A percentile compares a stretch with the other conserved stretches of the same genome.
phyloP scores from a whole-genome alignment of 306 rosid genomes.

The Prunus campanulata region DNA sequence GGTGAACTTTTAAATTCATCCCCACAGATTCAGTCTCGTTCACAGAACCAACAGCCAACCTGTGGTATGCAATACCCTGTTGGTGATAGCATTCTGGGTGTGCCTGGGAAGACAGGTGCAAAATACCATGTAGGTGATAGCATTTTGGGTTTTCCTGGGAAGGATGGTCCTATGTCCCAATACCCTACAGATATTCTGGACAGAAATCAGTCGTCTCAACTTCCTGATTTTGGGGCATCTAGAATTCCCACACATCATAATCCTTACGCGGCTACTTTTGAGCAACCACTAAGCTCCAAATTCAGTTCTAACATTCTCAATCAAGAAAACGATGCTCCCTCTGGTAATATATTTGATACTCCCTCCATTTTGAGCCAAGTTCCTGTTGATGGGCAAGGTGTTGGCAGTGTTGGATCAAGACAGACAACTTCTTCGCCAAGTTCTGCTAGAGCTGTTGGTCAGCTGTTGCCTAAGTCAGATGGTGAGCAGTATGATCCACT shows the following conservation, averaged over 20 bases:
- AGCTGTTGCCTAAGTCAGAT: conserved; percentile 46
- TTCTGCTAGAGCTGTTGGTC: conserved; percentile 50
- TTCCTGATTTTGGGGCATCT: conserved; percentile 56
- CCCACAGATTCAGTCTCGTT: conserved; percentile 41
- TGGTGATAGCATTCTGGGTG: conserved; percentile 41
- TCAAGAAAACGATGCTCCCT: conserved; percentile 47
- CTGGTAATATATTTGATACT: conserved; percentile 39
- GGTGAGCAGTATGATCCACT: conserved; percentile 89
- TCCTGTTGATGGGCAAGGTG: conserved; percentile 40
- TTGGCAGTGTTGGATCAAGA: conserved; percentile 50
- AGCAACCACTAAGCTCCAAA: conserved; percentile 68
- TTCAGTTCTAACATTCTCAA: conserved; percentile 51
- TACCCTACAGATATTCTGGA: conserved; percentile 49
- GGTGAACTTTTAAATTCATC: conserved; percentile 47
- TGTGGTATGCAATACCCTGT: conserved; percentile 44
- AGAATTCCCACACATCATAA: conserved; percentile 62
- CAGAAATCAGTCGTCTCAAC: conserved; percentile 39
- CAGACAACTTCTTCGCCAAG: conserved; percentile 54
- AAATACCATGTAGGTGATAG: conserved; percentile 50
- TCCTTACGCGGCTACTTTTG: conserved; percentile 90
- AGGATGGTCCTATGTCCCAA: conserved; percentile 42
- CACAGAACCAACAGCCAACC: conserved; percentile 52
- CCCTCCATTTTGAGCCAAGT: conserved; percentile 34
- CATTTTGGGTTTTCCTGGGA: conserved; percentile 46
- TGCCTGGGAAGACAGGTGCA: conserved; percentile 49